A percentile compares a stretch with the other conserved stretches of the same genome.
Evolutionary conservation across 2,329 filamentous ascomycete species (phyloP).

Genomic region (Rutstroemia sp.): DNA sequence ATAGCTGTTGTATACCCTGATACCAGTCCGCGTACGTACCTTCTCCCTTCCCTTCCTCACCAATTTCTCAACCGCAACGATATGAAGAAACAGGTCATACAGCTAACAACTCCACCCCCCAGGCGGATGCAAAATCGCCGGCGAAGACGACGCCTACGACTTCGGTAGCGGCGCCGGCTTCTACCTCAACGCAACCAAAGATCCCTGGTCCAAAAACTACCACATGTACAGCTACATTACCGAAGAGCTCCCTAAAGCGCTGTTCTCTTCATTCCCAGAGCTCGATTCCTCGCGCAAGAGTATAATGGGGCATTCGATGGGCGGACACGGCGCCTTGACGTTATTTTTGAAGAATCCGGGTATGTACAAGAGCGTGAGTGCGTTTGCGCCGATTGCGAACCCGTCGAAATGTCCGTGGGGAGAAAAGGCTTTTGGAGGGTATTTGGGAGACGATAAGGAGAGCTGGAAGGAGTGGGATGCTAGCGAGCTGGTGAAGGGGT

Average conservation of each 20-base stretch:
- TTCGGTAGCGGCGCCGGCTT: constrained; percentile 91
- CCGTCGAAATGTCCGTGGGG: constrained; percentile 85
- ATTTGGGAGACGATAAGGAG: constrained; percentile 70
- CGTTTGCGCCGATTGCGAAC: constrained; percentile 87
- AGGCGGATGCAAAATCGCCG: constrained; percentile 70
- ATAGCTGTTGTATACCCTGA: constrained; percentile 95
- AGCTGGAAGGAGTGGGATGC: constrained; percentile 89
- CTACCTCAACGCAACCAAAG: constrained; percentile 78
- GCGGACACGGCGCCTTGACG: constrained; percentile 89
- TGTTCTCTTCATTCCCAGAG: constrained; percentile 65
- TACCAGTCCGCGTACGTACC: constrained; percentile 70
- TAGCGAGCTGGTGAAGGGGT: constrained; percentile 76
- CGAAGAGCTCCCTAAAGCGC: constrained; percentile 71
- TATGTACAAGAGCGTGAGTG: constrained; percentile 80
- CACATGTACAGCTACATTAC: constrained; percentile 93
- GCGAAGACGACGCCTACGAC: constrained; percentile 84
- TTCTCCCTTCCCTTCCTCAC: background rate
- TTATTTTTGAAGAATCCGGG: constrained; percentile 88
- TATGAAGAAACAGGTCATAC: background rate
- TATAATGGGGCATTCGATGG: constrained; percentile 95
- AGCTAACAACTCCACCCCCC: background rate
- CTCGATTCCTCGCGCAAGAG: constrained; percentile 66
- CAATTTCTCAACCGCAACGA: background rate
- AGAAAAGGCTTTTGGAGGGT: constrained; percentile 87
- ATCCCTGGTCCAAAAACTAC: constrained; percentile 72